Conservation (phyloP, 2,329 filamentous ascomycete genomes). For the Sarocladium brachiariae region DNA sequence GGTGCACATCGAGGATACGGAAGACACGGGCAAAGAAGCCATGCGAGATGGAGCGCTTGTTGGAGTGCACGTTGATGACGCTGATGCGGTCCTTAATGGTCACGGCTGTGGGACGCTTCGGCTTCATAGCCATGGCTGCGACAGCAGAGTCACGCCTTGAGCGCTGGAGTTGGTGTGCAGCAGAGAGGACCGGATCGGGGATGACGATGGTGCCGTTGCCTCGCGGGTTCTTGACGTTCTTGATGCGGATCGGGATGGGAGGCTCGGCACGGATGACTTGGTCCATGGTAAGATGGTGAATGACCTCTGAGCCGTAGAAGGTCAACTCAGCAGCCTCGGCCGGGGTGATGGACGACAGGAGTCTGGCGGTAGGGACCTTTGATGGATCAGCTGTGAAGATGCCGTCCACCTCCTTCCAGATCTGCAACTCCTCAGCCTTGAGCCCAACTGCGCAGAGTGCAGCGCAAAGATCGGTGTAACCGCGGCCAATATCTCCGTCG, state of each 20-base stretch:
- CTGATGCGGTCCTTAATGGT: slow-evolving; percentile 97
- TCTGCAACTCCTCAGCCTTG: slow-evolving; percentile 81
- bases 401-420: slow-evolving; percentile 98
- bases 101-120: slow-evolving; percentile 77
- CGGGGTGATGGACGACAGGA: slow-evolving; percentile 85
- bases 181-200: slow-evolving; percentile 57
- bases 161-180: slow-evolving; percentile 52
- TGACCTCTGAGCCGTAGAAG: slow-evolving; percentile 91
- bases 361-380: slow-evolving; percentile 86
- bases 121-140: slow-evolving; percentile 42
- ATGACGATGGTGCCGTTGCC: slow-evolving; percentile 76
- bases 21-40: slow-evolving; percentile 95
- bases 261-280: slow-evolving; percentile 77
- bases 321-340: slow-evolving; percentile 94
- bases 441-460: slow-evolving; percentile 85
- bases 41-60: slow-evolving; percentile 92
- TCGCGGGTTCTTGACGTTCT: slow-evolving; percentile 83
- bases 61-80: slow-evolving; percentile 96
- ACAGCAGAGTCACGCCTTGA: slow-evolving; percentile 27
- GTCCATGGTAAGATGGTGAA: slow-evolving; percentile 98
- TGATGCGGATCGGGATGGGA: slow-evolving; percentile 80
- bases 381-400: slow-evolving; percentile 81
- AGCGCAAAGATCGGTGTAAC: slow-evolving; percentile 94
- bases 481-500: slow-evolving; percentile 81
- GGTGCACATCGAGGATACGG: slow-evolving; percentile 77